Evolutionary conservation across 768 basidiomycete species (phyloP), one percentile per base, ranked within the genome.

Genomic region (Lactifluus subvellereus): DNA sequence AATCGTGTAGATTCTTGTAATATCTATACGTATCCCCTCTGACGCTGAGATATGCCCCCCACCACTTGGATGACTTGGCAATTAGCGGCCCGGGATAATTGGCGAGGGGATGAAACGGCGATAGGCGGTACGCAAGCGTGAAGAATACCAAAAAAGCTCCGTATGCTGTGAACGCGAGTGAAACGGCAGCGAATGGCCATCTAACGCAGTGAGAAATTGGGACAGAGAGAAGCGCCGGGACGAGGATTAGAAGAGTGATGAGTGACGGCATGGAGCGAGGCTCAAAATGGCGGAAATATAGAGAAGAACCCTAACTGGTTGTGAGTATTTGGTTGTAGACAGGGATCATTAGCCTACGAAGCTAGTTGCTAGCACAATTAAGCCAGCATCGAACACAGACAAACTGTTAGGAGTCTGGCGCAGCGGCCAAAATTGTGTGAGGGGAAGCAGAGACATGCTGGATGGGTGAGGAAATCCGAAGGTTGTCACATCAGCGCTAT

Each of bases 81-180:
- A 78, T 55, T 0, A 77, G 10, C 1, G 82, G 84, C 16, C 82
- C 83, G 27, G 82, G 82, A 66, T 79, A 82, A 50, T 72, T 68
- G 16, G 80, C 78, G 5, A 84, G 73, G 5, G 82, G 81, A 69
- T 84, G 83, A 70, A 77, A 78, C 2, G 82, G 80, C 6, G 82
- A 82, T 8, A 83, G 60, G 22, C 82, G 79, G 69, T 84, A 83
- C 11, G 64, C 37, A 20, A 71, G 53, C 5, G 68, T 70, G 59
- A 61, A 60, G 11, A 54, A 22, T 33, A 53, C 11, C 33, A 65
- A 33, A 8, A n/a, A 20, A 20, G 20, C 9, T 3, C 8, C 20
- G 11, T 65, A 65, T 14, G 50, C 4, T 4, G 16, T 18, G 32
- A 65, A 65, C 0, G 60, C 64, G 57, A 64, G 47, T 6, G 47